phyloP scores from a whole-genome alignment of 2,329 filamentous ascomycete species.

The Biscogniauxia sp. region DNA sequence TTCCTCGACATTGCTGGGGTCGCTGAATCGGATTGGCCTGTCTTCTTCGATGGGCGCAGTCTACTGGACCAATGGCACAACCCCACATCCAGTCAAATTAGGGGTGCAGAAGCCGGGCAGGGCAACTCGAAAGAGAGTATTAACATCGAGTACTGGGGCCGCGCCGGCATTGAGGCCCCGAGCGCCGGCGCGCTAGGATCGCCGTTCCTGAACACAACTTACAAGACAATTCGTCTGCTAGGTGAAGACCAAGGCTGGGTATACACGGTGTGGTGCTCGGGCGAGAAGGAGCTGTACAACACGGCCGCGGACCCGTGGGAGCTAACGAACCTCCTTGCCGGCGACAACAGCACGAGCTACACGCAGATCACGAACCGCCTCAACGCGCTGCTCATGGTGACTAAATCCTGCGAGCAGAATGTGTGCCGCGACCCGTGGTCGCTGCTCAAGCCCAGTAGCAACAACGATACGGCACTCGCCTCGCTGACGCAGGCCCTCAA shows the following conservation, averaged over 20 bases:
- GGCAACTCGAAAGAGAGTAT: slow-evolving; percentile 22
- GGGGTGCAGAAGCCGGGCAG: slow-evolving; percentile 2
- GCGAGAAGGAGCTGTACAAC: slow-evolving; percentile 54
- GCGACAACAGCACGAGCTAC: neutral
- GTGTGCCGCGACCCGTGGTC: slow-evolving; percentile 19
- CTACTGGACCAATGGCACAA: slow-evolving; percentile 30
- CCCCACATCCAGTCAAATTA: slow-evolving; percentile 7
- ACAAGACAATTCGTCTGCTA: slow-evolving; percentile 43
- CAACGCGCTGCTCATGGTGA: slow-evolving; percentile 21
- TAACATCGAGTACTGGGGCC: slow-evolving; percentile 31
- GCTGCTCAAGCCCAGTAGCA: slow-evolving; percentile 12
- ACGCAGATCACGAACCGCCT: slow-evolving; percentile 13
- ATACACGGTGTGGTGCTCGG: slow-evolving; percentile 57
- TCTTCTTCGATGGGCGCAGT: slow-evolving; percentile 31
- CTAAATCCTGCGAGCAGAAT: slow-evolving; percentile 18
- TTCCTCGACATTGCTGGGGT: slow-evolving; percentile 30
- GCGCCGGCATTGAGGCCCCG: slow-evolving; percentile 21
- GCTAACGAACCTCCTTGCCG: slow-evolving; percentile 10
- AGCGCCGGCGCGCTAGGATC: slow-evolving; percentile 4
- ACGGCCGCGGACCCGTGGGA: slow-evolving; percentile 32
- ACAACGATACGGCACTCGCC: slow-evolving; percentile 5
- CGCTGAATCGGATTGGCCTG: slow-evolving; percentile 15
- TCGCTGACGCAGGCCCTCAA: slow-evolving; percentile 23
- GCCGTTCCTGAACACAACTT: slow-evolving; percentile 36
- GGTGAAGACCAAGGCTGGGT: slow-evolving; percentile 42